A percentile compares a stretch with the other conserved stretches of the same genome.
phyloP scores from a whole-genome alignment of 441 rosid species.

The Monsonia emarginata region DNA sequence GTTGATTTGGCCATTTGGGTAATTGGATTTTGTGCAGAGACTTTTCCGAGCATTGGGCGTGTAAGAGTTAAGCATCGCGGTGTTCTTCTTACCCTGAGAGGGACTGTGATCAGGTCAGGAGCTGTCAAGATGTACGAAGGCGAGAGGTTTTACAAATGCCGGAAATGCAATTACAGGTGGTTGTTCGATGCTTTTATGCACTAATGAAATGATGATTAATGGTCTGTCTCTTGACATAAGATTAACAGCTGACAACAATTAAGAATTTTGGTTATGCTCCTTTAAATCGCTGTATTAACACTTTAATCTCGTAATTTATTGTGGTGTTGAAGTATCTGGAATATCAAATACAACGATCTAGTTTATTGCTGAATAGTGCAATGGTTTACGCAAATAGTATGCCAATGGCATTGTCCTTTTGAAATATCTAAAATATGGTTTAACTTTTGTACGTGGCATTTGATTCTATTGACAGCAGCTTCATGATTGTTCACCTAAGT shows the following conservation, averaged over 20 bases:
- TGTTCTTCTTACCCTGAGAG: conserved; percentile 71
- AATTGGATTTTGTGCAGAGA: conserved; percentile 32
- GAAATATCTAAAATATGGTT: neutral
- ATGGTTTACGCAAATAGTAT: neutral
- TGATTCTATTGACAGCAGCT: neutral
- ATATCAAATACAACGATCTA: neutral
- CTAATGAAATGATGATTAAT: neutral
- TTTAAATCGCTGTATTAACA: neutral
- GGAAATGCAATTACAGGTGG: conserved; percentile 71
- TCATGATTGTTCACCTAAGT: neutral
- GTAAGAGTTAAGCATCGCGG: conserved; percentile 83
- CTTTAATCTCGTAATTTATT: neutral
- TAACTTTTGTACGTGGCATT: neutral
- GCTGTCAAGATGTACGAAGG: conserved; percentile 91
- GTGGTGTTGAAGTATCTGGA: neutral
- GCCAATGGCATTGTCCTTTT: neutral
- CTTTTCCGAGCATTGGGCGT: conserved; percentile 81
- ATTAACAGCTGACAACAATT: neutral
- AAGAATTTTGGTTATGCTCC: neutral
- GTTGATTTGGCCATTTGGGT: conserved; percentile 12
- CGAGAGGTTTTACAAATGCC: conserved; percentile 67
- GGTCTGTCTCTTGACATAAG: neutral
- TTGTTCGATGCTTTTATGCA: neutral
- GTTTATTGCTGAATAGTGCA: neutral
- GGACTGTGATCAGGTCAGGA: conserved; percentile 83